Base-by-base conservation (phyloP, 306 rosid species). In the Glycine soja region DNA sequence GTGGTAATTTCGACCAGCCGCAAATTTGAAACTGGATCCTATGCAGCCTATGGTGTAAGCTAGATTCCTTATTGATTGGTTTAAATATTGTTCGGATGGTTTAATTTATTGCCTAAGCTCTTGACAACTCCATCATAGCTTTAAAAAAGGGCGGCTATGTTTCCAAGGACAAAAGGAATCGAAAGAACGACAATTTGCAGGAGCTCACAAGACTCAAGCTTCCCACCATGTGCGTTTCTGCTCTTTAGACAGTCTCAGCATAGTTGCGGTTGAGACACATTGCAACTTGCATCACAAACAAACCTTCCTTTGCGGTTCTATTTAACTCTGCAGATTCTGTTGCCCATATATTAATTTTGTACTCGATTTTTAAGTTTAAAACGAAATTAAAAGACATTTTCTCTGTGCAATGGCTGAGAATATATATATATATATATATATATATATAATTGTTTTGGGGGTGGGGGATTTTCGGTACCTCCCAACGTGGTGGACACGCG, bases 21-120 rank as follows among this genome's bases (percentile, higher is more conserved):
- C 82, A 80, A 84, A 69, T 51, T 56, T 9, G 70, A 13, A 75
- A 38, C 30, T 77, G 82, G 80, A 80, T 76, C 78, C 79, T 34
- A 16, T 11, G 16, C 19, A 10, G 70, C 2, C 71, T 63, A 54
- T 1, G 47, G 50, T 10, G 52, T 4, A 64, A 48, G 81, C 74
- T 66, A 81, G 88, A 81, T 77, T 81, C 88, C 86, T 76, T 58
- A 10, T 50, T 54, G 74, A 14, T 65, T 16, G 79, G 46, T 70
- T 76, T 24, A 67, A 80, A 76, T 68, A 62, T 70, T 67, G 59
- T 58, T 36, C 3, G 3, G 64, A 18, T 62, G 10, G 14, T 72
- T 48, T 80, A 80, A 59, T 45, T 80, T 72, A 46, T 53, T 65
- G 47, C 5, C 0, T 48, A 24, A 24, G 30, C 30, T 24, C 30